phyloP scores from a whole-genome alignment of 345 rosid species.

The Rhizophora mangle region DNA sequence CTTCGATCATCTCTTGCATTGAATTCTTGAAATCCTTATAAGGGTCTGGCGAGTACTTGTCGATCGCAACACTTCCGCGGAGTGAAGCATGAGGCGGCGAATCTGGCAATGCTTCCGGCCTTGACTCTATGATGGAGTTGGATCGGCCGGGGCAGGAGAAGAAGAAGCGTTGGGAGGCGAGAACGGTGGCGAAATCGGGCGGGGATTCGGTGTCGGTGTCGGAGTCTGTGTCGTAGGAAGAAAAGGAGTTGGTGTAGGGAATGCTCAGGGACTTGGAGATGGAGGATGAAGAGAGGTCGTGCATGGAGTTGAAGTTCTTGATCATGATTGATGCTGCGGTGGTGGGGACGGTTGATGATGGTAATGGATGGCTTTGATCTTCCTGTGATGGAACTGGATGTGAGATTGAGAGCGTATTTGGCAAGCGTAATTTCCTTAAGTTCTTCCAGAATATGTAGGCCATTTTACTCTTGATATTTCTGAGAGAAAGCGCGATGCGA shows the following conservation, averaged over 20 bases:
- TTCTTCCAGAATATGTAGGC: slow-evolving; percentile 58
- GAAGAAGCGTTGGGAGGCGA: slow-evolving; percentile 88
- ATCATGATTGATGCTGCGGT: slow-evolving; percentile 7
- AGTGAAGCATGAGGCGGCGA: slow-evolving; percentile 1
- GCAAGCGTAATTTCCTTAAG: slow-evolving; percentile 44
- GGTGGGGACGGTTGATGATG: background rate
- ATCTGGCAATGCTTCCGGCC: background rate
- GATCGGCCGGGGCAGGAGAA: slow-evolving; percentile 88
- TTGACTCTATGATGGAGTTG: slow-evolving; percentile 74
- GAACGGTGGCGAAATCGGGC: slow-evolving; percentile 61
- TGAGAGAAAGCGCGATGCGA: background rate
- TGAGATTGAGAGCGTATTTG: slow-evolving; percentile 24
- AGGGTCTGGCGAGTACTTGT: slow-evolving; percentile 73
- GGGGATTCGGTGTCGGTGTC: slow-evolving; percentile 25
- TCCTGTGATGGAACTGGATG: slow-evolving; percentile 18
- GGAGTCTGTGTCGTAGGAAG: slow-evolving; percentile 35
- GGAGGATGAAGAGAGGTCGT: slow-evolving; percentile 33
- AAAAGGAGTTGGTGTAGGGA: slow-evolving; percentile 35
- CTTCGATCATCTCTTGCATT: slow-evolving; percentile 89
- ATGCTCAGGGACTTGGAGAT: slow-evolving; percentile 31
- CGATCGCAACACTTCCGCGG: slow-evolving; percentile 55
- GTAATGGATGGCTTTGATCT: slow-evolving; percentile 13
- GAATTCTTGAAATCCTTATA: slow-evolving; percentile 70
- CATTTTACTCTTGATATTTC: slow-evolving; percentile 36
- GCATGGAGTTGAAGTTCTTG: slow-evolving; percentile 42